These are phyloP conservation scores for Acrasis kona DNA, from an alignment of 78 protist genomes.

Conservation along the genomic window DNA sequence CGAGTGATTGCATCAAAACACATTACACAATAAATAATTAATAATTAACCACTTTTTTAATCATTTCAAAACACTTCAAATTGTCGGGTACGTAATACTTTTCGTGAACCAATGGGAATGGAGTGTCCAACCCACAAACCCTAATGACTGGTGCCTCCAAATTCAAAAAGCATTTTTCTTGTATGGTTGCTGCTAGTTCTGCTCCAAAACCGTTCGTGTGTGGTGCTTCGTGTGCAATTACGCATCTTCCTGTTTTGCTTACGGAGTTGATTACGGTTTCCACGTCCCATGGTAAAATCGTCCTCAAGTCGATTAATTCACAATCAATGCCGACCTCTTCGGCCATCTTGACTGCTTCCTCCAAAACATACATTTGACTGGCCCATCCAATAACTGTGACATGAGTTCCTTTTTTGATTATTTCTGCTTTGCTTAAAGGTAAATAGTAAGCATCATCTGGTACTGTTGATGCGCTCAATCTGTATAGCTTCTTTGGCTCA, in stretches of 20 bases:
- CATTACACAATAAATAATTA: too few relatives aligned
- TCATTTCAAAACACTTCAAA: conserved; percentile 66
- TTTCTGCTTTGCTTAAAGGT: conserved; percentile 76
- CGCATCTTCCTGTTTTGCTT: conserved; percentile 67
- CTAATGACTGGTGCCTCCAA: conserved; percentile 88
- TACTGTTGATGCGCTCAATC: conserved; percentile 70
- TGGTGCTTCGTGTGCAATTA: conserved; percentile 89
- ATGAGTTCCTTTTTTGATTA: conserved; percentile 50
- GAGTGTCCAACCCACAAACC: conserved; percentile 89
- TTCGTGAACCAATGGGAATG: conserved; percentile 91
- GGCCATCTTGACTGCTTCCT: conserved; percentile 54
- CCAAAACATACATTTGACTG: conserved; percentile 52
- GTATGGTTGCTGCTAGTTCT: conserved; percentile 79
- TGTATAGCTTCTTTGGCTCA: conserved; percentile 91
- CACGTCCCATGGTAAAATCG: conserved; percentile 79
- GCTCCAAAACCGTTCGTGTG: conserved; percentile 85
- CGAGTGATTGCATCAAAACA: too few relatives aligned
- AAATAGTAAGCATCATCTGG: conserved; percentile 71
- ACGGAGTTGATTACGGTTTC: conserved; percentile 62
- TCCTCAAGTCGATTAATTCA: conserved; percentile 72
- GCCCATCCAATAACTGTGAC: conserved; percentile 83
- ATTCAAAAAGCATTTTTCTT: conserved; percentile 73
- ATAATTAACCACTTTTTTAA: conserved; percentile 50
- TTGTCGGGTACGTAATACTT: conserved; percentile 76
- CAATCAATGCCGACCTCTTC: conserved; percentile 55